Evolutionary conservation across 805 yeast genomes (phyloP), one percentile per base, ranked within the genome.

Genomic region (Clavispora vitiphila): DNA sequence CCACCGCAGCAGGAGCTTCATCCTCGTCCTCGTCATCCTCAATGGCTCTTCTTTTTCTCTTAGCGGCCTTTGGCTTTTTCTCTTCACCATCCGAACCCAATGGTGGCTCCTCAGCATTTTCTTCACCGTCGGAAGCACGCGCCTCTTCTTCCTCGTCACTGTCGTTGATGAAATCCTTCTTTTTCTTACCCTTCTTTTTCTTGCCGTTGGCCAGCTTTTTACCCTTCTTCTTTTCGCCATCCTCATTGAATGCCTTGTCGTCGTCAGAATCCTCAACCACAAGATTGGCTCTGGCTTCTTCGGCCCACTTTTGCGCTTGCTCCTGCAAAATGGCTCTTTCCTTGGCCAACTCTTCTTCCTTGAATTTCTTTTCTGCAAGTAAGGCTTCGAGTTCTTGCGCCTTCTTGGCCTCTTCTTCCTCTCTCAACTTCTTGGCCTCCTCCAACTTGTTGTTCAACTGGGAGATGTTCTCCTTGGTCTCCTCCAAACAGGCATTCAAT

Each of bases 371-470:
- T 32, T 62, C 69, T 36, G 72, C 75, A 21, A 53, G 37, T 46
- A 65, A 62, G 43, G 66, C 68, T 48, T 69, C 72, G 44, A 69
- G 74, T 36, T 56, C 61, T 40, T 57, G 57, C 39, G 61, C 46
- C 42, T 60, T 63, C 41, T 53, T 60, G 2, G 56, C 64, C 37
- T 63, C 72, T 54, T 79, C 86, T 48, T 76, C 82, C 43, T 80
- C 83, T 50, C 83, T 72, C 34, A 73, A 50, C 56, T 75, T 78
- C 61, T 79, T 76, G 18, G 96, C 97, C 47, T 80, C 88, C 36
- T 74, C 82, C 43, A 91, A 70, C 64, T 79, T 86, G 30, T 69
- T 69, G 39, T 75, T 73, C 40, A 78, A 69, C 43, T 76, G 72
- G 14, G 60, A 60, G 43, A 86, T 90, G 60, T 74, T 81, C 47